Percentiles rank a stretch among this genome's conserved stretches.
These are phyloP conservation scores for Populus tremula DNA, from an alignment of 345 rosid genomes.

Conservation along the genomic window DNA sequence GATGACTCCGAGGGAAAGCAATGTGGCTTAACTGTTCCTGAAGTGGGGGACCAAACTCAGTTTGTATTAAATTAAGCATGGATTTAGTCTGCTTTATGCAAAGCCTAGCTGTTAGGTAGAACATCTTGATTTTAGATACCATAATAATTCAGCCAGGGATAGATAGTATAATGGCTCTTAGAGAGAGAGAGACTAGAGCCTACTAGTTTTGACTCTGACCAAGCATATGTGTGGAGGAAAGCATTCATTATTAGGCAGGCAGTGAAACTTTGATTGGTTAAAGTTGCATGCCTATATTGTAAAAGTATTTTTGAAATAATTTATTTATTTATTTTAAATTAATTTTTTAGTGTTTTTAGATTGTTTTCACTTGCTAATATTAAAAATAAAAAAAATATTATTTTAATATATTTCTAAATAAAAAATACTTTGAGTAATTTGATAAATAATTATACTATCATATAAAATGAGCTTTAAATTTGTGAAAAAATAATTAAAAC, in stretches of 20 bases:
- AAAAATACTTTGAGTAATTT: too few relatives aligned
- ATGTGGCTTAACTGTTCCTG: conserved; percentile 10
- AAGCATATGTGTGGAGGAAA: neutral
- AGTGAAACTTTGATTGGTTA: neutral
- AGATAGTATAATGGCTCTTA: neutral
- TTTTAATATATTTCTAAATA: too few relatives aligned
- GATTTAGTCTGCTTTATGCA: conserved; percentile 16
- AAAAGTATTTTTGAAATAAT: too few relatives aligned
- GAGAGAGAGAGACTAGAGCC: neutral
- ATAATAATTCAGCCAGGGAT: neutral
- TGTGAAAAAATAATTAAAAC: neutral
- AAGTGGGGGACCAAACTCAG: conserved; percentile 18
- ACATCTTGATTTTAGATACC: neutral
- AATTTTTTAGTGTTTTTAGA: too few relatives aligned
- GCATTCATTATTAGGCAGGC: neutral
- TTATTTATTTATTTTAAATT: too few relatives aligned
- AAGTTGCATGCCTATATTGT: neutral
- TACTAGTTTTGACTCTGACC: neutral
- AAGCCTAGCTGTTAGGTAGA: conserved; percentile 25
- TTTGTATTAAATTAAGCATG: neutral
- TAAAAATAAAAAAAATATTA: too few relatives aligned
- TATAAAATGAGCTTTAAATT: neutral
- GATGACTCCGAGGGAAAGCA: conserved; percentile 19
- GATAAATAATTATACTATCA: too few relatives aligned
- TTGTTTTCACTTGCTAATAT: too few relatives aligned